A percentile compares a stretch with the other conserved stretches of the same genome.
phyloP scores from a whole-genome alignment of 139 green algal genomes.

The Micractinium conductrix region DNA sequence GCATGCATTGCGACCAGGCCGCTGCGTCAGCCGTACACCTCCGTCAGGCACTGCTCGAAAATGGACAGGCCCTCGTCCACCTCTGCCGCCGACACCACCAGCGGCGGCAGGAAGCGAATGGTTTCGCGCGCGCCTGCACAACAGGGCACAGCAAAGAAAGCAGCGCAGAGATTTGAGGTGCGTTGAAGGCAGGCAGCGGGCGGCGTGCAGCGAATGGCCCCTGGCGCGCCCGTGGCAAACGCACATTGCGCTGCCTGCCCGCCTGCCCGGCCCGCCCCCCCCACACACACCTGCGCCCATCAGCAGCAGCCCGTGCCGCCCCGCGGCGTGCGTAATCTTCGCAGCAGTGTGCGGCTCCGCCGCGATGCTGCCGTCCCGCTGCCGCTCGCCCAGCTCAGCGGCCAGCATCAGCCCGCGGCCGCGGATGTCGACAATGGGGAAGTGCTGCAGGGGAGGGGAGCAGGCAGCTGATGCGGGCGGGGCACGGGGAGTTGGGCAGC shows the following conservation, averaged over 20 bases:
- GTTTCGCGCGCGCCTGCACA: conserved; percentile 70
- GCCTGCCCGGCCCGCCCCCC: background rate
- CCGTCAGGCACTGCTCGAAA: conserved; percentile 43
- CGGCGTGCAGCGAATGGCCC: conserved; percentile 83
- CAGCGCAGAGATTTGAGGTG: no score
- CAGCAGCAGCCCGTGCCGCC: conserved; percentile 69
- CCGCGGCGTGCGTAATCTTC: conserved; percentile 60
- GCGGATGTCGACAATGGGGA: conserved; percentile 79
- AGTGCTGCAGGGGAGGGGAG: conserved; percentile 18
- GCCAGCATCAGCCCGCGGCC: conserved; percentile 86
- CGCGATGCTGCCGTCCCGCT: conserved; percentile 15
- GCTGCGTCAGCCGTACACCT: conserved; percentile 56
- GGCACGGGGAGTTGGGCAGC: no score
- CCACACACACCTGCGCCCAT: conserved; percentile 61
- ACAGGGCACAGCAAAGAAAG: background rate
- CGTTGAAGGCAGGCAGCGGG: no score
- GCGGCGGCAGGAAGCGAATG: conserved; percentile 82
- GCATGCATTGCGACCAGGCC: no score
- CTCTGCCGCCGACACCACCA: conserved; percentile 68
- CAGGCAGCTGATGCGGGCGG: background rate
- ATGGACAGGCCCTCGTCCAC: conserved; percentile 61
- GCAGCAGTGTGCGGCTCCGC: conserved; percentile 55
- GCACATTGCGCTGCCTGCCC: background rate
- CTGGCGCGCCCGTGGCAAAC: conserved; percentile 55
- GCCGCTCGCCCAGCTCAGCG: conserved; percentile 68